Base-by-base conservation (phyloP, 768 basidiomycete genomes). In the Clitopilus hobsonii region DNA sequence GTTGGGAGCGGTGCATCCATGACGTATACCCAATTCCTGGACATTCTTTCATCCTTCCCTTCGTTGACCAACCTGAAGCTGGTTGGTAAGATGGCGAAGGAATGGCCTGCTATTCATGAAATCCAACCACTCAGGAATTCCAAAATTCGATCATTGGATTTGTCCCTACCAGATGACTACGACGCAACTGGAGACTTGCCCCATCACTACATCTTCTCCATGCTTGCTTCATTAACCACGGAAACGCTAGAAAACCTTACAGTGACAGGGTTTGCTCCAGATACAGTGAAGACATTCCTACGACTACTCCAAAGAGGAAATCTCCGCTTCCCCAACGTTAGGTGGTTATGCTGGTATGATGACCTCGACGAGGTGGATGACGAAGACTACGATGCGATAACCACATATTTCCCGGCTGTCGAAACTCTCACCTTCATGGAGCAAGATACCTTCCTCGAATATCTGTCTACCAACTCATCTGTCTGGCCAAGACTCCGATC, bases 21-120 rank as follows among this genome's bases (percentile, higher is more conserved):
- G 41, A 45, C 41, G 18, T 45, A 45, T 20, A 3, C 41, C 41
- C 41, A 45, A 45, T 45, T 45, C 22, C 10, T 10, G 10, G 41
- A 45, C 41, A 45, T 45, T 20, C 41, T 45, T 18, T 45, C 41
- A 45, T 45, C 41, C 22, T 45, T 45, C 41, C 41, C 41, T 16
- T 45, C 41, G 18, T 18, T 45, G 41, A 45, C 41, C 41, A 20
- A 45, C n/a, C 41, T 45, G n/a, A 45, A 45, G 41, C 41, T 45
- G 41, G 41, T 45, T 45, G 41, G 41, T 45, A 45, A 45, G 41
- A 45, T 45, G 41, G 41, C 41, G 3, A 45, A 45, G 41, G 41
- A 45, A 16, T 45, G 41, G 41, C 41, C 41, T 8, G 11, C 41
- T 20, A 18, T 45, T 23, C 18, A 8, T 23, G 41, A 45, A 18